phyloP scores from a whole-genome alignment of 306 rosid species.

The Lupinus albus region DNA sequence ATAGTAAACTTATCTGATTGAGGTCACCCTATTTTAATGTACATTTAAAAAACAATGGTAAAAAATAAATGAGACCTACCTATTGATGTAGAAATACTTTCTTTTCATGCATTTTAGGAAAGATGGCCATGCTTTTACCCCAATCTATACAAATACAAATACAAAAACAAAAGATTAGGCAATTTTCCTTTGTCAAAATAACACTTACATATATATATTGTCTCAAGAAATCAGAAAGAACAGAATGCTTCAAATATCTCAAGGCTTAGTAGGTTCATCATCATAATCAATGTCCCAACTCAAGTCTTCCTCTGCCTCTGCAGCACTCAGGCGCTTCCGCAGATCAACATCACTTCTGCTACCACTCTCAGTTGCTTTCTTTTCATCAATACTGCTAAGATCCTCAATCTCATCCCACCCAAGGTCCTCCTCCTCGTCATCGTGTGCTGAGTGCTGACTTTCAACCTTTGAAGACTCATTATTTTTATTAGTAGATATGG shows the following conservation, averaged over 20 bases:
- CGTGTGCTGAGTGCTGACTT: constrained; percentile 41
- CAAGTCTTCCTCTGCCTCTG: constrained; percentile 86
- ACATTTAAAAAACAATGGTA: constrained; percentile 20
- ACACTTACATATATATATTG: constrained; percentile 28
- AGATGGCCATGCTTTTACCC: constrained; percentile 35
- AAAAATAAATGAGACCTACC: neutral
- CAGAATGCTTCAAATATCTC: constrained; percentile 36
- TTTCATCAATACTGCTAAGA: constrained; percentile 72
- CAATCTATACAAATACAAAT: constrained; percentile 4
- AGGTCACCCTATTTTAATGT: constrained; percentile 22
- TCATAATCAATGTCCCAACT: constrained; percentile 90
- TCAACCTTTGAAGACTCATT: constrained; percentile 48
- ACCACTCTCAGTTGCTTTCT: constrained; percentile 49
- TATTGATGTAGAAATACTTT: constrained; percentile 12
- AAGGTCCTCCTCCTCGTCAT: constrained; percentile 69
- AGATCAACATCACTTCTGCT: constrained; percentile 54
- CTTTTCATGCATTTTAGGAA: constrained; percentile 41
- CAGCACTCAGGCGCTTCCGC: constrained; percentile 63
- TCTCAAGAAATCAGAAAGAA: constrained; percentile 31
- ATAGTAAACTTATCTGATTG: neutral
- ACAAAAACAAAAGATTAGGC: neutral
- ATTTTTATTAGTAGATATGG: constrained; percentile 45
- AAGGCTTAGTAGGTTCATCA: constrained; percentile 59
- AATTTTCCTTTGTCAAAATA: constrained; percentile 30
- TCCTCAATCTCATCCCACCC: constrained; percentile 96